Percentiles rank a stretch among this genome's conserved stretches.
phyloP scores from a whole-genome alignment of 1,139 yeast genomes.

The Saccharomyces hybrid region DNA sequence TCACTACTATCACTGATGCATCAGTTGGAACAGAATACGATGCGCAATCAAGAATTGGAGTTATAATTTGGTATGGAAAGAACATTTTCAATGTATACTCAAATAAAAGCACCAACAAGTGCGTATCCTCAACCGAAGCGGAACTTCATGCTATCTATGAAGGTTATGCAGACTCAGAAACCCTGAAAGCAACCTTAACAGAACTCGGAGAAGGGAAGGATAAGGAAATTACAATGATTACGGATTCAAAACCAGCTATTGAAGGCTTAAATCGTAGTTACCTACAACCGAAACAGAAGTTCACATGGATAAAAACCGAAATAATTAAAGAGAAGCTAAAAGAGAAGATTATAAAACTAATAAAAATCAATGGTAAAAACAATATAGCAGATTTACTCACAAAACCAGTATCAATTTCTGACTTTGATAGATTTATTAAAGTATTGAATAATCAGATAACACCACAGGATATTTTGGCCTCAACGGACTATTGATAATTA shows the following conservation, averaged over 20 bases:
- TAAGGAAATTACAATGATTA: not conserved
- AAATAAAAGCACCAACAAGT: not conserved
- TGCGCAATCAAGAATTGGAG: not conserved
- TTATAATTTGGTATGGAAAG: not conserved
- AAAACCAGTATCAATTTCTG: too few relatives aligned
- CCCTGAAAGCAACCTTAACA: not conserved
- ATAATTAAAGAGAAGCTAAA: not conserved
- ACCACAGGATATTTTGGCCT: too few relatives aligned
- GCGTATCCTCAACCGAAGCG: not conserved
- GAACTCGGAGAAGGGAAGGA: not conserved
- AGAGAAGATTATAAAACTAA: not conserved
- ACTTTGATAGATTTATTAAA: too few relatives aligned
- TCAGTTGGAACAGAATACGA: not conserved
- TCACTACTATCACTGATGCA: not conserved
- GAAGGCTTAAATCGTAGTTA: not conserved
- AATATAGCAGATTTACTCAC: too few relatives aligned
- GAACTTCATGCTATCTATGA: not conserved
- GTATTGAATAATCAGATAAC: too few relatives aligned
- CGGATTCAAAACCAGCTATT: not conserved
- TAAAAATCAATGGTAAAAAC: too few relatives aligned
- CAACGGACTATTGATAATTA: too few relatives aligned
- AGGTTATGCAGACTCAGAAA: not conserved
- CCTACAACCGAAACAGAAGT: not conserved
- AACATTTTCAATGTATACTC: not conserved
- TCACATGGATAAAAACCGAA: not conserved